Base-by-base conservation (phyloP, 1,139 yeast species). In the Candida sanyaensis region DNA sequence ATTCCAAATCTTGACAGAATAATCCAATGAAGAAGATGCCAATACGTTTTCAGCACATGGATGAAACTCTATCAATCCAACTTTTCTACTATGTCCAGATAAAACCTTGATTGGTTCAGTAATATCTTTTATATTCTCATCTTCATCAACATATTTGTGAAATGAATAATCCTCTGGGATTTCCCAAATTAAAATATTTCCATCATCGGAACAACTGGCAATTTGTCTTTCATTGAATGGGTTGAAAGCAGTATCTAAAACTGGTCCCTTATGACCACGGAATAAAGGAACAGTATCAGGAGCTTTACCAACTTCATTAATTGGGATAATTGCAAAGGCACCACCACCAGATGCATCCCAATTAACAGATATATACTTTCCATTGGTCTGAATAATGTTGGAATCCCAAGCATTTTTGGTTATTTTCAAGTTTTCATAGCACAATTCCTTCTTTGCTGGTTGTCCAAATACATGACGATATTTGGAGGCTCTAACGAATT, bases 301-400 rank as follows among this genome's bases (percentile, higher is more conserved):
- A 8, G 93, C 85, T 66, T 91, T 93, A n/a, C 98, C 98, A 17
- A 83, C 86, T 66, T 92, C 97, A 8, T 66, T 63, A 29, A 89
- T 73, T 1, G 99, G 99, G 48, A 93, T 84, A 12, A 93, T 87
- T 1, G 96, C 97, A 74, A 93, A 92, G 0, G 98, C 95, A 46
- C 99, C 99, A 53, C 98, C 98, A 40, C 98, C 98, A 6, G 96
- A 86, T 21, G 97, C 78, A 52, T 89, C 91, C 97, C 97, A 91
- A 66, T 90, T 91, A 52, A 90, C 88, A 0, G 97, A 79, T 37
- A 93, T 70, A 62, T 82, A 93, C 66, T 87, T 86, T 31, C 97
- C 95, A 64, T 93, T 93, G 54, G 67, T 52, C 45, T 88, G 84
- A 56, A 92, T 80, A 55, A 93, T 77, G 65, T 92, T 92, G 43